Base-by-base conservation (phyloP, 148 eudicot species). In the Vaccinium myrtillus region DNA sequence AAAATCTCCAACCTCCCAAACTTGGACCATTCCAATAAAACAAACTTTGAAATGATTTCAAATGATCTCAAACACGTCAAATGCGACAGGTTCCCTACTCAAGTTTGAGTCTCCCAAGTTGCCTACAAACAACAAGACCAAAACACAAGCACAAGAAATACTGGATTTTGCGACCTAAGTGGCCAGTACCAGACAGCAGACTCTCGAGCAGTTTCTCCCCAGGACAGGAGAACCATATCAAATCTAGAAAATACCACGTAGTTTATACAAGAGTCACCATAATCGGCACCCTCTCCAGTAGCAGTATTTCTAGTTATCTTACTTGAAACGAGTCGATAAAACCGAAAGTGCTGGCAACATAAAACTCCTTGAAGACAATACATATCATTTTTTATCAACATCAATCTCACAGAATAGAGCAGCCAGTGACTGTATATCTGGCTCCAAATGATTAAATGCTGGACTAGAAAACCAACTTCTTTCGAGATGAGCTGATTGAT, bases 101-200 rank as follows among this genome's bases (percentile, higher is more conserved):
- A 25, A 65, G 73, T 25, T 67, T 1, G 4, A 11, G 73, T 27
- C 73, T 67, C 73, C 36, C 39, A 67, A 67, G 36, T 67, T 67
- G 73, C 15, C 73, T 27, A n/a, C 73, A n/a, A 25, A 67, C 36
- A 54, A 12, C 15, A 67, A 43, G 13, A 75, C 50, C 9, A 75
- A 75, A 74, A 3, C 46, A 19, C 12, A 75, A 46, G 54, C 78
- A 43, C 6, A 75, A 75, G 78, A 75, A 74, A 74, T 74, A 74
- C 51, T 16, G 16, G 23, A n/a, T 67, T 67, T 9, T 67, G 5
- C 3, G 3, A 23, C 10, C 73, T 16, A 67, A 16, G 51, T 14
- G n/a, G 4, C 43, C 77, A 39, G 23, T 75, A 39, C n/a, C 49
- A 23, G 5, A 73, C 46, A 73, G 76, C 46, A 46, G 27, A 30